Percentiles rank a stretch among this genome's conserved stretches.
These are phyloP conservation scores for Aspergillus nidulans DNA, from an alignment of 495 filamentous ascomycete species.

Conservation along the genomic window DNA sequence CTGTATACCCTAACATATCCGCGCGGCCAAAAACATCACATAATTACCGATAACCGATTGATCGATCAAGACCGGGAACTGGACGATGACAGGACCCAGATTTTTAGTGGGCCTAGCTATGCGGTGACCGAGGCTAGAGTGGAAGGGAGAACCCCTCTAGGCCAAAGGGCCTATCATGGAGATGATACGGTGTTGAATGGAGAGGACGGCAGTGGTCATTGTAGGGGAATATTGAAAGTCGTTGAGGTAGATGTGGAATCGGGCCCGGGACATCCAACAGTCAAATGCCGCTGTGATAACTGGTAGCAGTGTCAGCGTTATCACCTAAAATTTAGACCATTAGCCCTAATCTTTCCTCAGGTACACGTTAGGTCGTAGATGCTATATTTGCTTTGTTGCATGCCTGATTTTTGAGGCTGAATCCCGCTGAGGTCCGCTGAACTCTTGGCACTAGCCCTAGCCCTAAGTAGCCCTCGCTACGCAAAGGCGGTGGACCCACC, in stretches of 20 bases:
- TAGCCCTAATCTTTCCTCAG: not conserved
- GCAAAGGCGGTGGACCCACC: conserved; percentile 24
- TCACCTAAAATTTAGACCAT: no score
- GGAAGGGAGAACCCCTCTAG: not conserved
- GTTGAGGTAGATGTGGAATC: conserved; percentile 26
- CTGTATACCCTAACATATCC: not conserved
- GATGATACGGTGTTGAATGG: not conserved
- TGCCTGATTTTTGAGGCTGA: not conserved
- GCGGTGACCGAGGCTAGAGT: conserved; percentile 10
- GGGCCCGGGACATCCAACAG: conserved; percentile 3
- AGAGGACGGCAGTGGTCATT: conserved; percentile 1
- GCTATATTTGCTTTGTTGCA: not conserved
- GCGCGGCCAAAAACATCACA: not conserved
- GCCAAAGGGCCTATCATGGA: not conserved
- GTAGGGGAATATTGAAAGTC: conserved; percentile 21
- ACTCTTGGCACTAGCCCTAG: conserved; percentile 16
- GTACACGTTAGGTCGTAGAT: no score
- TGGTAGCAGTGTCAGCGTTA: no score
- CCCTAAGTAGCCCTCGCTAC: conserved; percentile 22
- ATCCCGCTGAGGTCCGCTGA: not conserved
- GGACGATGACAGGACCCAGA: conserved; percentile 1
- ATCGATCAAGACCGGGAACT: not conserved
- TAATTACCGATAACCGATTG: not conserved
- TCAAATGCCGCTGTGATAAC: not conserved
- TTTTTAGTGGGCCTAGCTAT: conserved; percentile 12